Evolutionary conservation across 768 basidiomycete genomes (phyloP), one percentile per base, ranked within the genome.

Genomic region (Termitomyces sp.): DNA sequence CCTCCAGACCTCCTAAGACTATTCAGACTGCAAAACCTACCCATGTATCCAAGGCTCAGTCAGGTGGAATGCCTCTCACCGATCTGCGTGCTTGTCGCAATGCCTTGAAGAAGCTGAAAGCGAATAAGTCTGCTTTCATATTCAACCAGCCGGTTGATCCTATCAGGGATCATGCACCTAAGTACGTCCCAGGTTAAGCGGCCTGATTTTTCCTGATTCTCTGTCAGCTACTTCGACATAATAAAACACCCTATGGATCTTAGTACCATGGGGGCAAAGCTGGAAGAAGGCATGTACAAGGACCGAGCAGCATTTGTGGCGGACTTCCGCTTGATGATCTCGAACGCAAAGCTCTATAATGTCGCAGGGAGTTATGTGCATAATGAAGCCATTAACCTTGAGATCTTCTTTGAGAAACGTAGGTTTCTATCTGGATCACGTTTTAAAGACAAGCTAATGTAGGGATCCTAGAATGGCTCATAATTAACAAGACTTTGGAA

Each of bases 231-330:
- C 70, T 93, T 94, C 66, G 87, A 91, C 53, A 74, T 95, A 58
- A 88, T 99, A 71, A 91, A 91, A 71, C 80, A 89, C 12, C 96
- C 97, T 0, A 98, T 99, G 93, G 97, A 99, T 68, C 78, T 98
- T 18, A 87, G 87, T 52, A 94, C 95, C 0, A 90, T 96, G 79
- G 77, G 81, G 27, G 89, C 89, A 37, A 98, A 96, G 69, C 75
- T 98, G 12, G 87, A 91, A 64, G 86, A 83, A 56, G 94, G 95
- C 6, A 82, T 88, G 72, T 98, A 98, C 75, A 82, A 85, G 60
- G 86, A 91, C 65, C 86, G 94, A 10, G 85, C 87, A 65, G 88
- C 81, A 14, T 96, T 98, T 70, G 87, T 88, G 62, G 77, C 82
- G 27, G 97, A 99, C 70, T 89, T 98, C 71, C 84, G 81, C 57